Evolutionary conservation across 805 yeast species (phyloP).

Genomic region (Saccharomycopsis sp.): DNA sequence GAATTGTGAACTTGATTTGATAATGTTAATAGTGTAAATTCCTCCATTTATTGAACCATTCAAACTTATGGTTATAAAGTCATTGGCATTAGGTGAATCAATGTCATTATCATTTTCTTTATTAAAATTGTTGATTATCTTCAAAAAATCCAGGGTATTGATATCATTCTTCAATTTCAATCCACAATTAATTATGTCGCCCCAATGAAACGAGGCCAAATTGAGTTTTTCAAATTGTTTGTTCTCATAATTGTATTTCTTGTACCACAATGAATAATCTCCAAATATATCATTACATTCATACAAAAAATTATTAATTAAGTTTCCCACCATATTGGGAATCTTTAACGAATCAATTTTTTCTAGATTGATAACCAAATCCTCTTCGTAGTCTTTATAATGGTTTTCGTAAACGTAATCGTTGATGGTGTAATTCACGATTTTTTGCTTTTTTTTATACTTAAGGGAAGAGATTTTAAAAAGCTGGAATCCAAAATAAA

Average conservation of each 20-base stretch:
- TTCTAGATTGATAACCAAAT: background rate
- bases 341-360: background rate
- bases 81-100: background rate
- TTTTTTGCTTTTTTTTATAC: background rate
- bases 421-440: slow-evolving; percentile 11
- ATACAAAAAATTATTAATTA: background rate
- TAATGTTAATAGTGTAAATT: slow-evolving; percentile 19
- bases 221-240: background rate
- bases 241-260: too few relatives aligned
- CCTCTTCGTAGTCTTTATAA: slow-evolving; percentile 22
- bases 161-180: background rate
- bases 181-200: background rate
- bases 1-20: background rate
- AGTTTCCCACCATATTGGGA: background rate
- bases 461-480: slow-evolving; percentile 8
- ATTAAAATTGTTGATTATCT: background rate
- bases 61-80: background rate
- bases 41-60: slow-evolving; percentile 22
- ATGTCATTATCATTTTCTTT: background rate
- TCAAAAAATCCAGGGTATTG: background rate
- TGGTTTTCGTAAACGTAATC: slow-evolving; percentile 17
- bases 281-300: background rate
- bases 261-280: background rate
- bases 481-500: slow-evolving; percentile 4
- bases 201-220: background rate